Base-by-base conservation (phyloP, 2,329 filamentous ascomycete genomes). In the Fusarium sp. region DNA sequence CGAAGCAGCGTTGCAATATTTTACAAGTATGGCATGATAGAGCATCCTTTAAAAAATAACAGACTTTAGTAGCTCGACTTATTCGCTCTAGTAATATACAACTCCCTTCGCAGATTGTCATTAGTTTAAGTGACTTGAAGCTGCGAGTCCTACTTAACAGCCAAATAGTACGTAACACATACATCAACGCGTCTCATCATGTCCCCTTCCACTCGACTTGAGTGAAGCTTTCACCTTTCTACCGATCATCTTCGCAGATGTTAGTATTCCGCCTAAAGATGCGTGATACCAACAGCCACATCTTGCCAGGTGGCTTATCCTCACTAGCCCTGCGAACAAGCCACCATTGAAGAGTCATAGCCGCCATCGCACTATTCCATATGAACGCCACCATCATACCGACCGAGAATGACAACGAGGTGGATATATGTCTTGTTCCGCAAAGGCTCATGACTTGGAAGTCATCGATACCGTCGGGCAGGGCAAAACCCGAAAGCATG, bases 181-280 rank as follows among this genome's bases (percentile, higher is more conserved):
- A 1, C 19, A 32, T 49, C 19, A 32, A 32, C 9, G 13, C 9
- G 19, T 49, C 13, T 4, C 4, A 23, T 8, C 12, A 16, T 32
- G 5, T 2, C 25, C 8, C 25, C 11, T 3, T 13, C 1, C 11
- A 30, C 19, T 5, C 5, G 11, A 21, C 0, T 19, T 7, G 1
- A 15, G 5, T 11, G 28, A 8, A 3, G 28, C 12, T n/a, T n/a
- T 32, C 9, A 4, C 15, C 10, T 8, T 7, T 6, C 50, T 38
- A 53, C 5, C 10, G 2, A 8, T 28, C 23, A 6, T 28, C 33
- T 3, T 54, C 33, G 7, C 13, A 12, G 10, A 1, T 28, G 3
- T 38, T 6, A 4, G 50, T 28, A 2, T 54, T 54, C 10, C 50
- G 23, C 23, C 50, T 21, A 18, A 54, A 54, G 5, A 54, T 4